These are phyloP conservation scores for Cronartium ribicola DNA, from an alignment of 1,284 basidiomycete species.

Conservation along the genomic window DNA sequence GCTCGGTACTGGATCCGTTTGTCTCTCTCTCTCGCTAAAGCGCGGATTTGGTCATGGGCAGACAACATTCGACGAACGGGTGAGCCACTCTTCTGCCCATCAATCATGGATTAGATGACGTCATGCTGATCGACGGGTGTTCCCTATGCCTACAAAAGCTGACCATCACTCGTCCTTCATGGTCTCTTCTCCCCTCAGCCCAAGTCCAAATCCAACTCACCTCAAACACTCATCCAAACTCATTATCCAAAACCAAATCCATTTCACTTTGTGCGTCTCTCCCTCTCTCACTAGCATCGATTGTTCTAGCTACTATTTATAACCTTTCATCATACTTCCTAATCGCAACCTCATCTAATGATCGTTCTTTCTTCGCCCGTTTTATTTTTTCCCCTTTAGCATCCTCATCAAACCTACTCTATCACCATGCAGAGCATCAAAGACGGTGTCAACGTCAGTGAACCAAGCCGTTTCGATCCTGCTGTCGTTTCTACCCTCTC, in stretches of 20 bases:
- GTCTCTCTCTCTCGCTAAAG: no score
- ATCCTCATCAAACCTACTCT: not conserved
- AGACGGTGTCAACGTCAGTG: slow-evolving; percentile 28
- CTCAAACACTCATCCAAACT: not conserved
- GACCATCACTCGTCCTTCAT: not conserved
- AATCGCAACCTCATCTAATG: not conserved
- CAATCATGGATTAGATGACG: no score
- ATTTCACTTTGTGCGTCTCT: not conserved
- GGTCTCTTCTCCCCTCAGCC: not conserved
- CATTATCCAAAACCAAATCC: not conserved
- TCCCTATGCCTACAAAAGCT: slow-evolving; percentile 22
- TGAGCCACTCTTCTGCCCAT: no score
- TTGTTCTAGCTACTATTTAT: not conserved
- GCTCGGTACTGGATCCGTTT: no score
- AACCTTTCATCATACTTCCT: not conserved
- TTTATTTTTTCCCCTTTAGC: not conserved
- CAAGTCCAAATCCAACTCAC: slow-evolving; percentile 10
- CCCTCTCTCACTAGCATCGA: not conserved
- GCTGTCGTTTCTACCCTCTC: no score
- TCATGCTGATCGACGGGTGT: not conserved
- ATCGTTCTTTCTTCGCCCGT: not conserved
- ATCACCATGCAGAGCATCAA: slow-evolving; percentile 34
- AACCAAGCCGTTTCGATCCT: no score
- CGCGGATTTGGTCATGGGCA: no score
- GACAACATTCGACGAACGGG: no score